Base-by-base conservation (phyloP, 1,139 yeast species). In the Suhomyces choctaworum region DNA sequence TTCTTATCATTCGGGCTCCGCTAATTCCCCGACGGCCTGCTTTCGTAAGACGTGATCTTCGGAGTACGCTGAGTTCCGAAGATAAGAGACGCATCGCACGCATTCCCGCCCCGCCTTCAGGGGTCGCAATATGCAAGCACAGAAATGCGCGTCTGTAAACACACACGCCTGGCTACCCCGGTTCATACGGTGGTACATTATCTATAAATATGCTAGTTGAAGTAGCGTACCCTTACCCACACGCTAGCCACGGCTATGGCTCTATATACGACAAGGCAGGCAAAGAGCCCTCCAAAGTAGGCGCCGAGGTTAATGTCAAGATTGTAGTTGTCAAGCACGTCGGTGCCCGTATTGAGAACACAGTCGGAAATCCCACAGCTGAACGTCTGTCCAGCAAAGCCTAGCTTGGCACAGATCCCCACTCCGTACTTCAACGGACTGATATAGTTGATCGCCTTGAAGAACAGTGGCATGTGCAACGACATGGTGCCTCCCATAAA, bases 331-430 rank as follows among this genome's bases (percentile, higher is more conserved):
- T 57, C 49, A 34, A 70, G 56, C 3, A 70, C 70, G 15, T 50
- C 55, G 2, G 54, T 48, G 2, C 76, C 76, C 1, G 70, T 52
- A 17, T 47, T 41, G 31, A 70, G 55, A 2, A 49, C 42, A 49
- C 76, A 70, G 2, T 38, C 45, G 4, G 40, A 51, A 9, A 39
- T 24, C 3, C 47, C 52, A 51, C 76, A 70, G 13, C 40, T 37
- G 42, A 70, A 70, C 1, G 26, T 29, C 44, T 66, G 71, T 24
- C 52, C 57, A 32, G 48, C 33, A 31, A 70, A 63, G 9, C 66
- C 70, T 36, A 69, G 47, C 40, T 64, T 63, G 10, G 70, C 69
- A 47, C 66, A 57, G 10, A 55, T 46, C 2, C 53, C 55, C 26
- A 54, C 58, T 4, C 50, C 56, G 28, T 55, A 56, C 42, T 54